Base-by-base conservation (phyloP, 805 yeast species). In the Kurtzmaniella fragi region DNA sequence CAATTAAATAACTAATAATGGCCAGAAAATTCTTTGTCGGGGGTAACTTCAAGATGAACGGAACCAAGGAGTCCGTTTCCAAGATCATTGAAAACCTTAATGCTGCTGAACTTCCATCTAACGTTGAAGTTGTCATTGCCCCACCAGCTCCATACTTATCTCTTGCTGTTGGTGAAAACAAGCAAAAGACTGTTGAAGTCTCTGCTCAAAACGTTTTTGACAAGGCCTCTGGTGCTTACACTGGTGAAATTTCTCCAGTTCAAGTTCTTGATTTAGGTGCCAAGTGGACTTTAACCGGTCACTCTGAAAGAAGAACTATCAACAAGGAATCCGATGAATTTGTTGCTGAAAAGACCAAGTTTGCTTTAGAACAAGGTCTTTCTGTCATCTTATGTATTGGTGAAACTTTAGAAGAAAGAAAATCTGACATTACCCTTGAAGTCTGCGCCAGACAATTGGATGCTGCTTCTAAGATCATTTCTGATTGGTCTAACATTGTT, bases 1-100 rank as follows among this genome's bases (percentile, higher is more conserved):
- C 5, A 31, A 16, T 31, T 12, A 16, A 16, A 6, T 15, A 40
- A 35, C 34, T 35, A 17, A 25, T 38, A 49, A 69, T 69, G 95
- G 82, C 95, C 64, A 85, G 95, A 72, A 78, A 76, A 69, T 93
- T 91, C 75, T 90, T 93, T 69, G 96, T 93, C 62, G 99, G 99
- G 57, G 99, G 99, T 61, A 93, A 93, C 89, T 91, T 93, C 80
- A 93, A 93, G 73, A 83, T 93, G 87, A 93, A 93, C 79, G 99
- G 99, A 64, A 73, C 95, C 62, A 82, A 82, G 71, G 78, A 77
- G 56, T 84, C 93, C 55, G 85, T 93, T 67, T 78, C 80, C 65
- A 70, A 78, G 53, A 90, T 93, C 61, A 83, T 91, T 47, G 90
- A 80, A 49, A 73, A 80, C 71, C 78, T 93, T 62, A 91, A 91